These are phyloP conservation scores for Phylloporus arenicola DNA, from an alignment of 768 basidiomycete species.

Conservation along the genomic window DNA sequence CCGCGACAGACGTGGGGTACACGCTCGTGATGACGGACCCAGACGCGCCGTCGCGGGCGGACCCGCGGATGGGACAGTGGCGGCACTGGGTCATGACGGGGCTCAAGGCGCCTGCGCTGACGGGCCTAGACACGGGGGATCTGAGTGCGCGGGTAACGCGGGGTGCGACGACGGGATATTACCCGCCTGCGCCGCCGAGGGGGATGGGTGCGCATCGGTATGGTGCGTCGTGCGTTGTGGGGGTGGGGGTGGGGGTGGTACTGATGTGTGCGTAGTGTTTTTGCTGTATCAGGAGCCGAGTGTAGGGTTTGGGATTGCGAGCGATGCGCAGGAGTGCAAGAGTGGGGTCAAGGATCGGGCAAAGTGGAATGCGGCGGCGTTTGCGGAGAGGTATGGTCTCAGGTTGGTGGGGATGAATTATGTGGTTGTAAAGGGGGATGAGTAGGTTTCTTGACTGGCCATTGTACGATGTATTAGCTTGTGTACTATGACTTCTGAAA, in stretches of 20 bases:
- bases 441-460: constrained; percentile 1
- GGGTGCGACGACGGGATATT: constrained; percentile 49
- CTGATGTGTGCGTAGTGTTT: constrained; percentile 35
- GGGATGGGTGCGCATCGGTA: constrained; percentile 56
- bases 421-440: constrained; percentile 37
- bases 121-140: constrained; percentile 29
- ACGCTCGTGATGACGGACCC: constrained; percentile 57
- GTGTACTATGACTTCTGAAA: too few relatives aligned
- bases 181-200: constrained; percentile 50
- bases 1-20: constrained; percentile 34
- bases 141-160: constrained; percentile 38
- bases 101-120: constrained; percentile 32
- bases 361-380: constrained; percentile 51
- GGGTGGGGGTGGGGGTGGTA: not conserved
- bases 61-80: constrained; percentile 48
- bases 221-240: constrained; percentile 30
- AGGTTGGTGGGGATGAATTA: constrained; percentile 58
- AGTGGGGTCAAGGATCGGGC: constrained; percentile 40
- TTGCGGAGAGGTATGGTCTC: constrained; percentile 47
- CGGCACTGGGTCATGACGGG: constrained; percentile 54
- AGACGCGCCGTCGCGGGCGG: constrained; percentile 47
- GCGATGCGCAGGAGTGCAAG: constrained; percentile 42
- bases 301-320: constrained; percentile 36
- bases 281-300: constrained; percentile 57
- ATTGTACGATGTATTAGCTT: not conserved